Base-by-base conservation (phyloP, 352 stramenopile genomes). In the Phytophthora megakarya region DNA sequence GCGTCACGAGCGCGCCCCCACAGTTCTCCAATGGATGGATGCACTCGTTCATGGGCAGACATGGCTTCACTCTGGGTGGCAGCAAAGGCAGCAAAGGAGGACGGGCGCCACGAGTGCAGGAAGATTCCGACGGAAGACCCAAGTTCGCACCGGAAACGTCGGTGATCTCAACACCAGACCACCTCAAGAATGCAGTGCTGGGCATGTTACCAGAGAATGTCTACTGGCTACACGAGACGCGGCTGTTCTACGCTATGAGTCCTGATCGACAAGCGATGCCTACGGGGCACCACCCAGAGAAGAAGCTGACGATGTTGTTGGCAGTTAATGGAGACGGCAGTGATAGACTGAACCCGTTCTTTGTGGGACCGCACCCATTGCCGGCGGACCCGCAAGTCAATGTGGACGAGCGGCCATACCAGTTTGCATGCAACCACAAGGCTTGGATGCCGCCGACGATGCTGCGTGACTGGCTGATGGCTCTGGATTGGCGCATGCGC, bases 1-100 rank as follows among this genome's bases (percentile, higher is more conserved):
- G 57, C 42, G 52, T 71, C 39, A 66, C 69, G 15, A 61, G 65
- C 37, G 61, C 80, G 10, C 73, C 78, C 40, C 85, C 84, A 32
- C 81, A 90, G 65, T 95, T 95, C 56, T 95, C 84, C n/a, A 95
- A 95, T 61, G 86, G 86, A 1, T 95, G 86, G 86, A 78, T 95
- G 73, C 84, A 91, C 54, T 92, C 83, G 26, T 95, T 93, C 52
- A 86, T 92, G 71, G 78, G 73, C 4, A 73, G 85, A 39, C 82
- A 93, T 47, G 82, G 84, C 1, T 92, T 92, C 51, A 81, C 80
- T 26, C 48, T 74, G 1, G 65, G 55, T 37, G 61, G 61, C 40
- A 56, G 59, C 37, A 77, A 66, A 58, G 55, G 60, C 45, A 62
- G n/a, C 30, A 74, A 53, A 59, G 54, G 61, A 39, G 48, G 43